Evolutionary conservation across 345 rosid genomes (phyloP).

Genomic region (Arabidopsis arenosa): DNA sequence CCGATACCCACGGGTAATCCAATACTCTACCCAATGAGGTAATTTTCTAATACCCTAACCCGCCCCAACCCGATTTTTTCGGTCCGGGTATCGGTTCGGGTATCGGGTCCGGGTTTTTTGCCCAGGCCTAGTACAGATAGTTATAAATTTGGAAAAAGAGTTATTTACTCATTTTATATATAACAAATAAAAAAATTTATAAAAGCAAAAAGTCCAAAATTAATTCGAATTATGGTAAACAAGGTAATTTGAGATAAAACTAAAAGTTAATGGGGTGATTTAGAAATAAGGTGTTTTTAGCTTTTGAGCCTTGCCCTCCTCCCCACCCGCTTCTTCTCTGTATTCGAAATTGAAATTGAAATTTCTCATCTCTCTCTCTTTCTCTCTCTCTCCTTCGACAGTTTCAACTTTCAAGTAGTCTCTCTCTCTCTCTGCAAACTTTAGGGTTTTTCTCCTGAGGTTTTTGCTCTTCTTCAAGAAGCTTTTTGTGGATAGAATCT

Average conservation of each 20-base stretch:
- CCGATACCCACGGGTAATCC: no score
- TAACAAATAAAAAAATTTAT: no score
- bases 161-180: not conserved
- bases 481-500: not conserved
- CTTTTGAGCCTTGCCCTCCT: not conserved
- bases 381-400: conserved; percentile 17
- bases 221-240: not conserved
- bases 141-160: no score
- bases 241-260: not conserved
- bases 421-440: not conserved
- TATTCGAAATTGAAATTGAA: conserved; percentile 54
- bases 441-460: conserved; percentile 33
- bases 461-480: conserved; percentile 11
- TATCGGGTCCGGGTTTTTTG: no score
- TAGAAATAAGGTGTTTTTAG: conserved; percentile 7
- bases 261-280: not conserved
- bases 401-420: conserved; percentile 4
- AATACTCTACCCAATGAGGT: no score
- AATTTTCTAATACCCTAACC: no score
- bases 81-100: no score
- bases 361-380: conserved; percentile 16
- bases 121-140: no score
- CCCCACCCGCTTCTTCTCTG: conserved; percentile 70
- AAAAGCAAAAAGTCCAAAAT: no score
- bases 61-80: no score